Conservation (phyloP, 2,329 filamentous ascomycete species). For the Lasiodiplodia theobromae region DNA sequence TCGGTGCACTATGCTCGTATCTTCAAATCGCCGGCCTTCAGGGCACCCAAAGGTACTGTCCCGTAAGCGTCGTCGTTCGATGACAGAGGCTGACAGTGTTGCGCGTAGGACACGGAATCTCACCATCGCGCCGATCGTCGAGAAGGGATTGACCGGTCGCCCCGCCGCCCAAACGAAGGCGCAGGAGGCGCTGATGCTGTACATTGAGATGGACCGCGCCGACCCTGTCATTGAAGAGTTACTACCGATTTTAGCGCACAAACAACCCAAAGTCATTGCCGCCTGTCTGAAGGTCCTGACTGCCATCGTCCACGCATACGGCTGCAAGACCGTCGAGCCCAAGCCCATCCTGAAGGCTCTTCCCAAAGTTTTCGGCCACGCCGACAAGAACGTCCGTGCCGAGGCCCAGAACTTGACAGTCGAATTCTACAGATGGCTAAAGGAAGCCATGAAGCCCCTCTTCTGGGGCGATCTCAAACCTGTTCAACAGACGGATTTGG, state of each 20-base stretch:
- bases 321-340: slow-evolving; percentile 91
- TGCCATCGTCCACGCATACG: slow-evolving; percentile 89
- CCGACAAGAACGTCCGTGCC: slow-evolving; percentile 96
- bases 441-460: slow-evolving; percentile 97
- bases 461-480: slow-evolving; percentile 97
- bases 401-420: slow-evolving; percentile 91
- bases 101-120: slow-evolving; percentile 70
- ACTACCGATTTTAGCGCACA: slow-evolving; percentile 81
- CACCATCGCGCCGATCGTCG: slow-evolving; percentile 80
- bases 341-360: slow-evolving; percentile 88
- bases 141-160: slow-evolving; percentile 88
- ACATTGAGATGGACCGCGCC: slow-evolving; percentile 87
- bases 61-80: neutral
- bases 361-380: slow-evolving; percentile 91
- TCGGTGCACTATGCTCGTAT: slow-evolving; percentile 87
- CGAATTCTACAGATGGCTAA: slow-evolving; percentile 95
- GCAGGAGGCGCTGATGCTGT: slow-evolving; percentile 84
- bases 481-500: slow-evolving; percentile 91
- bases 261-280: slow-evolving; percentile 87
- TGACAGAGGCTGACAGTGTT: slow-evolving; percentile 31
- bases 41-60: slow-evolving; percentile 70
- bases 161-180: slow-evolving; percentile 88
- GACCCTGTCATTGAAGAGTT: slow-evolving; percentile 90
- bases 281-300: slow-evolving; percentile 78
- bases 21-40: slow-evolving; percentile 88